Percentiles rank a stretch among this genome's conserved stretches.
Evolutionary conservation across 805 yeast genomes (phyloP).

Genomic region (Phaffomyces antillensis): DNA sequence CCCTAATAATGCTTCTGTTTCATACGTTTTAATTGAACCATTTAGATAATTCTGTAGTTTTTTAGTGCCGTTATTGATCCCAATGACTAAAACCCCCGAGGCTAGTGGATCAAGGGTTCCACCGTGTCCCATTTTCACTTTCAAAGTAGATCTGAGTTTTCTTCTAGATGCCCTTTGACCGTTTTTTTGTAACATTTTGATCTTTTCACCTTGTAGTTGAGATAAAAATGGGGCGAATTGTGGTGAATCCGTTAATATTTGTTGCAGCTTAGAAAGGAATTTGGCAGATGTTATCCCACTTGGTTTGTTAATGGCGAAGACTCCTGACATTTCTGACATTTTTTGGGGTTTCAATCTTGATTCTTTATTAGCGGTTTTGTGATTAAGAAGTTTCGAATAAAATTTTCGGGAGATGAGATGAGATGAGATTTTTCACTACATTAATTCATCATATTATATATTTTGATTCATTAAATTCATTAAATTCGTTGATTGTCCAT

Average conservation of each 20-base stretch:
- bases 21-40: conserved; percentile 73
- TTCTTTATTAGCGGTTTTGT: too few relatives aligned
- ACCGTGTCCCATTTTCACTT: conserved; percentile 94
- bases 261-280: conserved; percentile 60
- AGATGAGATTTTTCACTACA: neutral
- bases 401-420: neutral
- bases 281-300: conserved; percentile 76
- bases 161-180: conserved; percentile 42
- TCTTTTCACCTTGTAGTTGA: conserved; percentile 40
- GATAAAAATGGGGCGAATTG: conserved; percentile 50
- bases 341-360: neutral
- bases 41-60: conserved; percentile 62
- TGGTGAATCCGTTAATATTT: conserved; percentile 50
- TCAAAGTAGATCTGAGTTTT: conserved; percentile 40
- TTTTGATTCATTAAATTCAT: neutral
- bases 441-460: too few relatives aligned
- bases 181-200: conserved; percentile 29
- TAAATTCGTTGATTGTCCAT: neutral
- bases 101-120: conserved; percentile 97
- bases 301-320: conserved; percentile 89
- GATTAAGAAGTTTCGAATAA: neutral
- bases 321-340: conserved; percentile 63
- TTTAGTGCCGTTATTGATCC: conserved; percentile 91
- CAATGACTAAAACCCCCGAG: conserved; percentile 87
- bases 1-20: conserved; percentile 81